Base-by-base conservation (phyloP, 345 rosid species). In the Raphanus sativus region DNA sequence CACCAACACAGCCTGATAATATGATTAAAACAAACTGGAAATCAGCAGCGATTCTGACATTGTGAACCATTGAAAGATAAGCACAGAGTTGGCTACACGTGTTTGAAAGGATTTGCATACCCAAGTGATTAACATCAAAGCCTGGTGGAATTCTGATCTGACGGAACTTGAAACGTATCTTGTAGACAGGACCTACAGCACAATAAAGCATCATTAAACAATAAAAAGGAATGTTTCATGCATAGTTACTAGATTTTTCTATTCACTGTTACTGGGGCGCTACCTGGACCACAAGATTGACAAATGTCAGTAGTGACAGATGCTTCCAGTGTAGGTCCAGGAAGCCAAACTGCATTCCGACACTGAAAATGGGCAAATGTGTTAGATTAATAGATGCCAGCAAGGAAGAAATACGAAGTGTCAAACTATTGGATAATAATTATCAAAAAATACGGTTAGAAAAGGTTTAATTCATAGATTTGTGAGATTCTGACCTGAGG, bases 261-360 rank as follows among this genome's bases (percentile, higher is more conserved):
- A 29, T 64, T 64, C 66, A 70, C 25, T 77, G 12, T 7, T 59
- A 56, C 36, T 55, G 71, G 15, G 17, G 40, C 7, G 8, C 54
- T 76, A 91, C 98, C 97, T 83, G 96, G 99, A 82, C 77, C 82
- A 85, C 99, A 94, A 13, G 84, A 83, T 75, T 73, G 84, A 86
- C 99, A 94, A 74, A 84, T 70, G 64, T 85, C 85, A 73, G 91
- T 63, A 16, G 98, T 94, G 73, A 94, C 89, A 69, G 87, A 75
- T 45, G 98, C 98, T 87, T 94, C 98, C 66, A 87, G 65, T 76
- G 90, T 77, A 62, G 97, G 88, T 62, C 98, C 98, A 61, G 98
- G 98, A 75, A 94, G 98, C 98, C 98, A 94, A 34, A 94, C 82
- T 71, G 86, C 98, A 84, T 88, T 94, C 79, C 98, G 88, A 84